Percentiles rank a stretch among this genome's conserved stretches.
phyloP scores from a whole-genome alignment of 2,329 filamentous ascomycete species.

The Trichoderma atrobrunneum region DNA sequence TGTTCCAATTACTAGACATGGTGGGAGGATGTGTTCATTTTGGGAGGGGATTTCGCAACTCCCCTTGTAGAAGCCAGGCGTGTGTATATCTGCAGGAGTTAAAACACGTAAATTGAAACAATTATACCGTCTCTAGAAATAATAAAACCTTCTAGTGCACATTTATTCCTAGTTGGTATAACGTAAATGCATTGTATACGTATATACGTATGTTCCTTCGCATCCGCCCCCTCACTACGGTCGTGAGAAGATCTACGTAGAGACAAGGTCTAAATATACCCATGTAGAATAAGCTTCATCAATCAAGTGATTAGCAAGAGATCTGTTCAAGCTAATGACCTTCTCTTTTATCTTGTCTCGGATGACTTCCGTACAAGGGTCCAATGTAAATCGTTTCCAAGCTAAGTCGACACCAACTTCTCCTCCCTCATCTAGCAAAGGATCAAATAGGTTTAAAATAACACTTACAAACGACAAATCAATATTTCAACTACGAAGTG shows the following conservation, averaged over 20 bases:
- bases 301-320: neutral
- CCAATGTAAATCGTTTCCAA: neutral
- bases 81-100: neutral
- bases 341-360: neutral
- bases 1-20: neutral
- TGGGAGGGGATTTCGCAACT: neutral
- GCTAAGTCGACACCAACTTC: neutral
- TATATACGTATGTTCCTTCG: neutral
- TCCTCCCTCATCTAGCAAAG: neutral
- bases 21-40: neutral
- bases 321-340: neutral
- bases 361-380: neutral
- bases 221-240: neutral
- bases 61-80: neutral
- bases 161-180: neutral
- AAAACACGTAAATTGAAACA: neutral
- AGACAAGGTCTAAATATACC: neutral
- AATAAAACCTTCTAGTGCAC: neutral
- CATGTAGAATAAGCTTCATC: neutral
- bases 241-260: neutral
- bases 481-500: neutral
- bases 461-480: neutral
- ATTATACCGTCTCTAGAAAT: neutral
- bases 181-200: neutral
- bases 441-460: neutral